phyloP scores from a whole-genome alignment of 495 filamentous ascomycete species.

The Zalerion maritima region DNA sequence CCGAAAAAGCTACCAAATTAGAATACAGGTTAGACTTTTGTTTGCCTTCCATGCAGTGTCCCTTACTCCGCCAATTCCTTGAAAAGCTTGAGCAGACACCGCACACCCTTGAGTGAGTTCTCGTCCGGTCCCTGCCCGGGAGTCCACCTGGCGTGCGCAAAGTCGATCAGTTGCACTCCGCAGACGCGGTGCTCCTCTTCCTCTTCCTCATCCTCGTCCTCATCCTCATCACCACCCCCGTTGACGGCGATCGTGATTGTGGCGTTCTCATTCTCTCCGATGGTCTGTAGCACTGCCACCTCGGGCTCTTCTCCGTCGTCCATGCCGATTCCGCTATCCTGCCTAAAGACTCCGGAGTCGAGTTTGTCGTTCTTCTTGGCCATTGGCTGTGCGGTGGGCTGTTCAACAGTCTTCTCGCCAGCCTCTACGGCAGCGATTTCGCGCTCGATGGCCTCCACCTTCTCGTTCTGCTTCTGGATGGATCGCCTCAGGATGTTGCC shows the following conservation, averaged over 20 bases:
- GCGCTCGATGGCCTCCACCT: constrained; percentile 13
- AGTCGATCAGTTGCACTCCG: constrained; percentile 83
- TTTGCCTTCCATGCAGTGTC: constrained; percentile 30
- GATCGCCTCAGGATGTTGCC: constrained; percentile 48
- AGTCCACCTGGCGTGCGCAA: constrained; percentile 82
- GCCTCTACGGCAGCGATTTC: constrained; percentile 2
- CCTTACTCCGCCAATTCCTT: constrained; percentile 35
- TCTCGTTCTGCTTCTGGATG: constrained; percentile 44
- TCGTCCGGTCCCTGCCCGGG: constrained; percentile 80
- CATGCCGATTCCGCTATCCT: constrained; percentile 31
- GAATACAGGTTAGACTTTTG: constrained; percentile 1
- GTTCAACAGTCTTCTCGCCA: too few species aligned
- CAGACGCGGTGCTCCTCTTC: constrained; percentile 59
- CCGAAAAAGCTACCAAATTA: too few species aligned
- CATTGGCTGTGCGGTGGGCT: constrained; percentile 1
- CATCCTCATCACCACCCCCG: constrained; percentile 24
- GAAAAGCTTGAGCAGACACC: constrained; percentile 58
- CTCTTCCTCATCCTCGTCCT: constrained; percentile 47
- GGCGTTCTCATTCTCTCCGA: not conserved
- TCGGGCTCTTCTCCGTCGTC: constrained; percentile 19
- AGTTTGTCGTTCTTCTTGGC: constrained; percentile 14
- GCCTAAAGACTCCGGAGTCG: constrained; percentile 15
- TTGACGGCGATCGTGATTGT: constrained; percentile 9
- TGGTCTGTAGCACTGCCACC: constrained; percentile 2
- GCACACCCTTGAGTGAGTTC: constrained; percentile 63